Evolutionary conservation across 306 rosid genomes (phyloP), one percentile per base, ranked within the genome.

Genomic region (Hippophae rhamnoides): DNA sequence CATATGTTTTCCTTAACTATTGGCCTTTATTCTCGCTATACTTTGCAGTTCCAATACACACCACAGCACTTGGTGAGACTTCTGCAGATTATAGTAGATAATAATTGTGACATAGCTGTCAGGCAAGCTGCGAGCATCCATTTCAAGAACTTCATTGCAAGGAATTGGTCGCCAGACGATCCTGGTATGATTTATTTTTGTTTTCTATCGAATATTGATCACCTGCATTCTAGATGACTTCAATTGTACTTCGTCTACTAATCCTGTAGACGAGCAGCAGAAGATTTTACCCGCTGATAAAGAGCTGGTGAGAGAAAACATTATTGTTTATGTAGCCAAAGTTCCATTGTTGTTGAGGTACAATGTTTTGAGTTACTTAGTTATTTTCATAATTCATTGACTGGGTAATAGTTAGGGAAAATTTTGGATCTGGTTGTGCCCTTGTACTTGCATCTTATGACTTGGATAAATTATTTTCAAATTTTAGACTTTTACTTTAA

Each of bases 71-170:
- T 93, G 65, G 95, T 89, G 72, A 88, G 95, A 69, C 54, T 93
- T 73, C 60, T 93, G 73, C 95, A 89, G 62, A 88, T 93, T 69
- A 82, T 89, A 43, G 99, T 93, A 55, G 99, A 89, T 71, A 77
- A 70, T 62, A 86, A 76, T 68, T 76, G 84, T 52, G 95, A 86
- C 67, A 78, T 89, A 83, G 87, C 83, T 9, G 99, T 93, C 23
- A 82, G 99, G 50, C 99, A 93, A 80, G 90, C 76, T 56, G 99
- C 95, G 26, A 93, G 99, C 67, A 93, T 93, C 72, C 99, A 93
- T 74, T 93, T 93, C 67, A 93, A 93, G 81, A 93, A 93, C 69
- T 93, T 89, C 62, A 81, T 86, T 65, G 97, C 82, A 1, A 93
- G 89, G 71, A 75, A 93, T 70, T 93, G 99, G 99, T 84, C 90